Percentiles rank a stretch among this genome's conserved stretches.
phyloP scores from a whole-genome alignment of 345 rosid species.

The sweet orange (Citrus sinensis) region DNA sequence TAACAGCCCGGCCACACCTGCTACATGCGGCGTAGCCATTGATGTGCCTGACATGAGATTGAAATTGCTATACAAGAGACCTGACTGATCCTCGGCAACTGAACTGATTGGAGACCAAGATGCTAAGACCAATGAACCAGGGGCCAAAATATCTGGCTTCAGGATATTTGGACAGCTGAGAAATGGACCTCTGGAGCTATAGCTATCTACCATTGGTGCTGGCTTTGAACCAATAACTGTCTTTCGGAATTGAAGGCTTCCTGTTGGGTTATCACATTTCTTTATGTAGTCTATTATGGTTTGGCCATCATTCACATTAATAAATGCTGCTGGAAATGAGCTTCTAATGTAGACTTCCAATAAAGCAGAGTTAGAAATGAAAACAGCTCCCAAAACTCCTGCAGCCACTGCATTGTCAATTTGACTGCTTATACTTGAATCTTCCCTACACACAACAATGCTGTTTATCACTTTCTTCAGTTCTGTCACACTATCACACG shows the following conservation, averaged over 20 bases:
- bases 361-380: conserved; percentile 17
- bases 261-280: conserved; percentile 23
- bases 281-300: conserved; percentile 25
- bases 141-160: conserved; percentile 49
- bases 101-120: conserved; percentile 40
- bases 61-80: conserved; percentile 28
- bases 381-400: conserved; percentile 33
- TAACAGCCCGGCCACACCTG: conserved; percentile 41
- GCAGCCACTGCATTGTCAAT: conserved; percentile 24
- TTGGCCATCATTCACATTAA: conserved; percentile 22
- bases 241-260: conserved; percentile 26
- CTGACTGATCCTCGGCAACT: conserved; percentile 17
- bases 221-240: conserved; percentile 32
- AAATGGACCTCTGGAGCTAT: conserved; percentile 50
- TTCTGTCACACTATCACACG: conserved; percentile 23
- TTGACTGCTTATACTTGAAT: conserved; percentile 20
- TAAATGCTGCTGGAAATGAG: conserved; percentile 34
- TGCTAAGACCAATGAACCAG: conserved; percentile 35
- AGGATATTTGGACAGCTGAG: conserved; percentile 26
- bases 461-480: conserved; percentile 21
- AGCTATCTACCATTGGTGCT: conserved; percentile 39
- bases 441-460: conserved; percentile 34
- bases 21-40: conserved; percentile 46
- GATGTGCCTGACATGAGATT: conserved; percentile 45
- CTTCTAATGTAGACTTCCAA: conserved; percentile 23